These are phyloP conservation scores for Oehlia diaphana DNA, from an alignment of 192 early-diverging fungal species.

Conservation along the genomic window DNA sequence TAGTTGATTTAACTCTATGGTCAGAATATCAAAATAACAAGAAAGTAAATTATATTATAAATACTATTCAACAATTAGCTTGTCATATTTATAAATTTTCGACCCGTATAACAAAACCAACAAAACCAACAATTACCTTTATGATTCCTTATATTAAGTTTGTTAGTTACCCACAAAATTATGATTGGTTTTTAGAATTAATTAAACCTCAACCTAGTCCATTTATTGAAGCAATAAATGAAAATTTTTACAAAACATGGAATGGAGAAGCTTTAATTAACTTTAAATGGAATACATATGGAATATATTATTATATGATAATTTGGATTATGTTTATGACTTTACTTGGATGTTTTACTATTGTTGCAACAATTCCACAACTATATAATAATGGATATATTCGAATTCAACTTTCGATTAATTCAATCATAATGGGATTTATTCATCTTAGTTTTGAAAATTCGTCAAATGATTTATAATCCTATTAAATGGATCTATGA, in stretches of 20 bases:
- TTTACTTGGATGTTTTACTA: not conserved
- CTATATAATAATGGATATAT: not conserved
- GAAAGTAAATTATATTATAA: too few relatives aligned
- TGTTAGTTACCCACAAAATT: too few relatives aligned
- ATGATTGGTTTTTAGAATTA: not conserved
- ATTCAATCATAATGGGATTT: not conserved
- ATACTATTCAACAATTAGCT: too few relatives aligned
- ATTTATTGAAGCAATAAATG: not conserved
- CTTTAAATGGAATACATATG: slow-evolving; percentile 4
- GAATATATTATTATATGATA: not conserved
- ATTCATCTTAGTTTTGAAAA: not conserved
- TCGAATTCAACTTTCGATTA: not conserved
- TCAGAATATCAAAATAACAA: too few relatives aligned
- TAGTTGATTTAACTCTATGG: too few relatives aligned
- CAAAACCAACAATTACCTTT: too few relatives aligned
- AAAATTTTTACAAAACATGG: not conserved
- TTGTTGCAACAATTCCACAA: not conserved
- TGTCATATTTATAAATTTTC: too few relatives aligned
- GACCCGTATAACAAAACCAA: too few relatives aligned
- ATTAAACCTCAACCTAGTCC: not conserved
- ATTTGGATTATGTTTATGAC: not conserved
- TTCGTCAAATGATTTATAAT: not conserved
- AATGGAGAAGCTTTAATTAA: not conserved
- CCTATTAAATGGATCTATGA: not conserved
- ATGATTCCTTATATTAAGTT: too few relatives aligned